A percentile compares a stretch with the other conserved stretches of the same genome.
These are phyloP conservation scores for Hamigera avellanea DNA, from an alignment of 495 filamentous ascomycete species.

Conservation along the genomic window DNA sequence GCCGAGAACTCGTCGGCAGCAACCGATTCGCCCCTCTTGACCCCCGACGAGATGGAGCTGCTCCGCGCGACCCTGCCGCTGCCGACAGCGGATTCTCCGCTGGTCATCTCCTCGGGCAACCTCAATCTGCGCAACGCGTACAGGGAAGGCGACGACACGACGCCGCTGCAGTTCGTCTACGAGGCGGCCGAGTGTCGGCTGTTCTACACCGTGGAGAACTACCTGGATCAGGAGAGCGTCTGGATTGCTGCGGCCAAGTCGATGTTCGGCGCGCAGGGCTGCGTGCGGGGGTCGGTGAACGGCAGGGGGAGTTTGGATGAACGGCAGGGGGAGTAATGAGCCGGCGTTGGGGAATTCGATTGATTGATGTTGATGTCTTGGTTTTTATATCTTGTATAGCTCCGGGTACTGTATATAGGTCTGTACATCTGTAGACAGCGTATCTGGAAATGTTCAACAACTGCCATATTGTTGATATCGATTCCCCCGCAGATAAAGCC, in stretches of 20 bases:
- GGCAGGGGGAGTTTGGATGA: background rate
- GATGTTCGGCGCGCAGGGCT: background rate
- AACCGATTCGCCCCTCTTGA: constrained; percentile 17
- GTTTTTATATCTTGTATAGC: too few species aligned
- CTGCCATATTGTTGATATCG: too few species aligned
- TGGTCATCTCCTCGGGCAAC: background rate
- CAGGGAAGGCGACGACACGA: constrained; percentile 2
- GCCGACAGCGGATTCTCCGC: background rate
- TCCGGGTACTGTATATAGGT: too few species aligned
- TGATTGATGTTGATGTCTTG: too few species aligned
- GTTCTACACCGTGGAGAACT: constrained; percentile 16
- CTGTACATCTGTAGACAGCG: too few species aligned
- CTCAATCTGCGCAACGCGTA: constrained; percentile 12
- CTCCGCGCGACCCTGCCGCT: background rate
- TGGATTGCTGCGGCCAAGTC: constrained; percentile 13
- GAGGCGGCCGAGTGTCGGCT: constrained; percentile 19
- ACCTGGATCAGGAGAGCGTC: constrained; percentile 2
- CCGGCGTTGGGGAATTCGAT: too few species aligned
- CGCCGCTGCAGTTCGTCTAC: constrained; percentile 16
- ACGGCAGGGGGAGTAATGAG: too few species aligned
- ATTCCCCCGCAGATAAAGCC: too few species aligned
- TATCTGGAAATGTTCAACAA: too few species aligned
- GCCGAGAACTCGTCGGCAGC: constrained; percentile 8
- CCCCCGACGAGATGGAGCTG: constrained; percentile 19
- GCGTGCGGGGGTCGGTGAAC: background rate